Conservation (phyloP, 2,329 filamentous ascomycete species). For the Aspergillus luchuensis region DNA sequence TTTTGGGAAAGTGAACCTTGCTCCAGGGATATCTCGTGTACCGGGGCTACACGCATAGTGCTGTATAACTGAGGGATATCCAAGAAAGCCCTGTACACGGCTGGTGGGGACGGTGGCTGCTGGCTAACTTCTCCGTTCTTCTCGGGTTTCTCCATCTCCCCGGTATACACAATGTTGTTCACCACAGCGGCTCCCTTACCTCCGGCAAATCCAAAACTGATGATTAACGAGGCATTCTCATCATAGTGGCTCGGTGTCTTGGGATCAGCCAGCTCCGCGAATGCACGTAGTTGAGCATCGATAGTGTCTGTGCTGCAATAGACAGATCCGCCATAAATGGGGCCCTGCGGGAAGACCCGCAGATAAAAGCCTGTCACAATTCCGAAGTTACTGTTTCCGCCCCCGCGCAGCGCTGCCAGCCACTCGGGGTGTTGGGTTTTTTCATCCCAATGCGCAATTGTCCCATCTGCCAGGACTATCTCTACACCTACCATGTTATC, state of each 20-base stretch:
- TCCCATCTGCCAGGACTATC: conserved; percentile 50
- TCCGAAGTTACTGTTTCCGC: conserved; percentile 32
- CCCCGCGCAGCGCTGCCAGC: conserved; percentile 33
- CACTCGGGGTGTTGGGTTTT: conserved; percentile 29
- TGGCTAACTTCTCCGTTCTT: too few relatives aligned
- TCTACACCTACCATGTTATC: conserved; percentile 43
- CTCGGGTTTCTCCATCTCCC: neutral
- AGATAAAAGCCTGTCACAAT: conserved; percentile 33
- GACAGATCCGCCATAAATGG: conserved; percentile 44
- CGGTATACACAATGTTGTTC: neutral
- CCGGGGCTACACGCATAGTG: neutral
- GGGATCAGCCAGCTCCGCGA: neutral
- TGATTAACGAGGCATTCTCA: neutral
- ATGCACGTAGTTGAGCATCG: neutral
- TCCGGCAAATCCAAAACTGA: neutral
- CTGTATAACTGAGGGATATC: neutral
- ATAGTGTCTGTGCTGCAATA: conserved; percentile 28
- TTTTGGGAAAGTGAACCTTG: neutral
- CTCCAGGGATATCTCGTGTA: neutral
- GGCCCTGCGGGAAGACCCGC: conserved; percentile 11
- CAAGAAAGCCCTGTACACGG: too few relatives aligned
- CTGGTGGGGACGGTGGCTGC: too few relatives aligned
- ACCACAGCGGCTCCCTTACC: neutral
- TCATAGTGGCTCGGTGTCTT: neutral
- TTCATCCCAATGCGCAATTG: conserved; percentile 43